Evolutionary conservation across 257 asterid genomes (phyloP).

Genomic region (Solanum raphanifolium): DNA sequence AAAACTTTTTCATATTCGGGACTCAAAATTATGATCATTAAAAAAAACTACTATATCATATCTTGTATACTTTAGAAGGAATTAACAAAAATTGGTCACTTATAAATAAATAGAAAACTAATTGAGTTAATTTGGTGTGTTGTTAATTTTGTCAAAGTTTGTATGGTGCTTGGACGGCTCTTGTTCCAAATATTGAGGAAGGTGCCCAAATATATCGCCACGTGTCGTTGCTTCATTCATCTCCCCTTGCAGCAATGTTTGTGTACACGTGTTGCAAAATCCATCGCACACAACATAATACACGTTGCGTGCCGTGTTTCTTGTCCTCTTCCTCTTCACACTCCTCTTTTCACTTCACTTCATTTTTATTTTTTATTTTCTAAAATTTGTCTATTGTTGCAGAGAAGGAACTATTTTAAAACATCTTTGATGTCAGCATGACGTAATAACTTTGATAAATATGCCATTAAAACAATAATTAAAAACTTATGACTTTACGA

Average conservation of each 20-base stretch:
- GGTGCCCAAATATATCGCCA: background rate
- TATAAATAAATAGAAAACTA: background rate
- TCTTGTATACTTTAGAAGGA: no score
- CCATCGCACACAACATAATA: background rate
- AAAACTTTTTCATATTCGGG: no score
- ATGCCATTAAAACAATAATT: background rate
- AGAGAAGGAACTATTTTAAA: background rate
- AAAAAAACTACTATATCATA: no score
- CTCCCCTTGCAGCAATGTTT: background rate
- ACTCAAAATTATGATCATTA: no score
- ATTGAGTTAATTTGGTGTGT: background rate
- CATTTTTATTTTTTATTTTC: background rate
- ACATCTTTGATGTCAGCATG: background rate
- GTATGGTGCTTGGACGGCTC: background rate
- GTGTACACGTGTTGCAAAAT: background rate
- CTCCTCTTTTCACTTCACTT: background rate
- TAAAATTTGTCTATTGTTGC: background rate
- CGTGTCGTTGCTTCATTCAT: background rate
- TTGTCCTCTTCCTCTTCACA: background rate
- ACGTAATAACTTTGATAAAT: background rate
- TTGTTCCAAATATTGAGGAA: background rate
- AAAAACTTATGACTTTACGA: background rate
- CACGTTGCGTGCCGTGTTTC: background rate
- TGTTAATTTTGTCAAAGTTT: background rate
- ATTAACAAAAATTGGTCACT: no score